Evolutionary conservation across 805 yeast species (phyloP), one percentile per base, ranked within the genome.

Genomic region (Myxozyma vanderwaltii): DNA sequence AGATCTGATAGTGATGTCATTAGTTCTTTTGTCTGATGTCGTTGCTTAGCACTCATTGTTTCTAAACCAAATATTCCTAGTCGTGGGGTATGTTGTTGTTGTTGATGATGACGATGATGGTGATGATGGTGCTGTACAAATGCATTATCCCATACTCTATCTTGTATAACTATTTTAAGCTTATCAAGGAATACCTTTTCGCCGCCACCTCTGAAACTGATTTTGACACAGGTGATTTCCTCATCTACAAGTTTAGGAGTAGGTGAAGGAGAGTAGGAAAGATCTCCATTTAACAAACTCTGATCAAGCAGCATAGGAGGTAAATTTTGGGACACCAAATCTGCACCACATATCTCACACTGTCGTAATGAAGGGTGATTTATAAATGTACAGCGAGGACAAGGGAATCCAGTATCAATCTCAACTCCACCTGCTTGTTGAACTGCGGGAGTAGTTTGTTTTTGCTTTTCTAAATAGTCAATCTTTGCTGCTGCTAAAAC

Each of bases 331-430:
- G 78, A 69, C 2, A 66, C 58, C 26, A 86, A 70, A 21, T 76
- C 76, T 0, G 86, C 77, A 0, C 96, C 97, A 74, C 98, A 92
- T 69, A 94, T 80, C 72, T 92, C 99, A 72, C 99, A 92, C 63
- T 77, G 79, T 38, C 78, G 73, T 77, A 92, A 76, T 1, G 88
- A 82, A 0, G 91, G 88, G 71, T 91, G 96, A 70, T 92, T 94
- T 12, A 83, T 74, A 68, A 91, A 92, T 0, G 98, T 89, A 66
- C 96, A 89, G 12, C 76, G 70, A 2, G 83, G 78, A 59, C 88
- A 84, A 19, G 65, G 65, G n/a, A 70, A 67, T 13, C 68, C 65
- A 5, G 36, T 40, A 15, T 48, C 59, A 24, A 48, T 36, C 33
- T 56, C 41, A 15, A 45, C 47, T 4, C 26, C 58, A 12, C 23